Conservation (phyloP, 352 stramenopile genomes). For the Globisporangium uncinulatum region DNA sequence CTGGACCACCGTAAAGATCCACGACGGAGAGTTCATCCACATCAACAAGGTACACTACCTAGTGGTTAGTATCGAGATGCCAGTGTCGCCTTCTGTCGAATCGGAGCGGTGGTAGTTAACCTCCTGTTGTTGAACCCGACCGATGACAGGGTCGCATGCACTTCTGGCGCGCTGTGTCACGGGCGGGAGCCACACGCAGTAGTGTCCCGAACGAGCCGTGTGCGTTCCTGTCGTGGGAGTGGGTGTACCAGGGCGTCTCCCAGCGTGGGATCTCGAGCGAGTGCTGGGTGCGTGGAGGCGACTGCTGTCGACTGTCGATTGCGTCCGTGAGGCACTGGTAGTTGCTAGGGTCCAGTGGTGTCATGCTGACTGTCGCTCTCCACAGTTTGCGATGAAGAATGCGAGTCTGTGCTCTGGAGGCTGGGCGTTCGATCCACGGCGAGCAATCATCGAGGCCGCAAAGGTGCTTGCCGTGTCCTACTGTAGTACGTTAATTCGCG, state of each 20-base stretch:
- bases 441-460: conserved; percentile 69
- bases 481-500: background rate
- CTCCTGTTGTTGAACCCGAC: background rate
- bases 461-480: conserved; percentile 27
- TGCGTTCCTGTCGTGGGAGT: conserved; percentile 82
- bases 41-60: conserved; percentile 59
- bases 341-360: too few species aligned
- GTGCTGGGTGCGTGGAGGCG: conserved; percentile 48
- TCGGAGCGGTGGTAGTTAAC: too few species aligned
- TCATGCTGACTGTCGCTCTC: background rate
- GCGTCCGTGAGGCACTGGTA: too few species aligned
- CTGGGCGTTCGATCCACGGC: conserved; percentile 66
- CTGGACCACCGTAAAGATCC: conserved; percentile 70
- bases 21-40: conserved; percentile 77
- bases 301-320: too few species aligned
- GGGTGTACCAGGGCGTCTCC: conserved; percentile 81
- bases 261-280: conserved; percentile 74
- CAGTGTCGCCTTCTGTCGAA: too few species aligned
- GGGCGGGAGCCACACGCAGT: conserved; percentile 23
- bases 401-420: conserved; percentile 50
- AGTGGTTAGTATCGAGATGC: background rate
- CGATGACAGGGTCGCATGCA: conserved; percentile 53
- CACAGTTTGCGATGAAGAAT: conserved; percentile 81
- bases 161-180: conserved; percentile 77
- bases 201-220: conserved; percentile 31